Base-by-base conservation (phyloP, 495 filamentous ascomycete species). In the Oidiodendron maius region DNA sequence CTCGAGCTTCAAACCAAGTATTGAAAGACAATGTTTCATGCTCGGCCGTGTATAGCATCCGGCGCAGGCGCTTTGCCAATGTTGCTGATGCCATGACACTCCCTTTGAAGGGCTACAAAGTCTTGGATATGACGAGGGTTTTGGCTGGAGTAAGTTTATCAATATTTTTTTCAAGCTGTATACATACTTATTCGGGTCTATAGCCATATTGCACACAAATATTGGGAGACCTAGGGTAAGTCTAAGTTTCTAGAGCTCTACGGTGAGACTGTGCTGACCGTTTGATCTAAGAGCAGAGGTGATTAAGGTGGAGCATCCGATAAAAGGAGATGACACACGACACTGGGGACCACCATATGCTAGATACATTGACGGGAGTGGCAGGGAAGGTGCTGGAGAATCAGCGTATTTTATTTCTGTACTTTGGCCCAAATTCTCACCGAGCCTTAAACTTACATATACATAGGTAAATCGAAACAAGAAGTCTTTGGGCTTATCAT, bases 121-220 rank as follows among this genome's bases (percentile, higher is more conserved):
- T 98, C 12, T 72, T 98, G 26, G 93, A 98, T 64, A 91, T 98
- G 89, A 96, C 93, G 0, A 77, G 93, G 71, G 94, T 98, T 12
- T 74, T 98, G 42, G 93, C 93, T 40, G 93, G 93, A 34, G 94
- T 96, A 71, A 64, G 88, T 77, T 13, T 42, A 6, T 28, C 41
- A 8, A 41, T 50, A 6, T n/a, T n/a, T 5, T 6, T 37, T 34
- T 13, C 13, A 36, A 21, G 23, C 40, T 35, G 25, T 12, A n/a
- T 13, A 43, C 25, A 15, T 28, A 15, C 41, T 44, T 26, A 39
- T 25, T 24, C 30, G 44, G 43, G 40, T 32, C 28, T 45, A 15
- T 22, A 98, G 93, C 93, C 93, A 54, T 96, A 96, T 62, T 95
- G 90, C 58, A 97, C 93, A 41, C 93, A 98, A 64, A 97, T 98